Base-by-base conservation (phyloP, 169 alveolate species). In the Plasmodium ovale region DNA sequence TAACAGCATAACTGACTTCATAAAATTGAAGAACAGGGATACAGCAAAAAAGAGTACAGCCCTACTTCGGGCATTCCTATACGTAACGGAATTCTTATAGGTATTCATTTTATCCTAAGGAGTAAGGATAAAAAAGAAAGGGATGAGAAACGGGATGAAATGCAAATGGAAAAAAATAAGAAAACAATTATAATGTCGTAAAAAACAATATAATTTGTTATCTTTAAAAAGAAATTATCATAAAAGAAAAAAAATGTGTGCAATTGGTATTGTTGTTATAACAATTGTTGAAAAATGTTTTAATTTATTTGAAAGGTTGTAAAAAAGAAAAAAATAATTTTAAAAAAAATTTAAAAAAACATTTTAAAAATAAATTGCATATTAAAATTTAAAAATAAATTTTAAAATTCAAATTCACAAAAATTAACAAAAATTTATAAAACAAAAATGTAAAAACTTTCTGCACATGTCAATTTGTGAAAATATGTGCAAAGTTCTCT, bases 1-100 rank as follows among this genome's bases (percentile, higher is more conserved):
- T 68, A 77, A 29, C 27, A 77, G 21, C 39, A 77, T 23, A 31
- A 77, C 33, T 60, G 39, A 29, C 62, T 77, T 77, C 25, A 77
- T 60, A 37, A 77, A 77, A 77, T 44, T 54, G 42, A 44, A 77
- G 62, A 77, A 68, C 14, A 77, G 56, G 16, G 88, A 77, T n/a
- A 77, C 6, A 33, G 35, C 56, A n/a, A 23, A 77, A 77, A 42
- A 77, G 21, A 44, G 39, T 19, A 68, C 27, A 12, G 72, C 77
- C 33, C 33, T 77, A 31, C 51, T 77, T 53, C 51, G 29, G 21
- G 77, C n/a, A 51, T 42, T 27, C 12, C 23, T 60, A 60, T 77
- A 77, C 35, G 62, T 54, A 47, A 14, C 21, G 10, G 42, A 74
- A 37, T 47, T 60, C 68, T 77, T 51, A 33, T 44, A 60, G 23